phyloP scores from a whole-genome alignment of 1,284 basidiomycete species.

The Heterobasidion annosum region DNA sequence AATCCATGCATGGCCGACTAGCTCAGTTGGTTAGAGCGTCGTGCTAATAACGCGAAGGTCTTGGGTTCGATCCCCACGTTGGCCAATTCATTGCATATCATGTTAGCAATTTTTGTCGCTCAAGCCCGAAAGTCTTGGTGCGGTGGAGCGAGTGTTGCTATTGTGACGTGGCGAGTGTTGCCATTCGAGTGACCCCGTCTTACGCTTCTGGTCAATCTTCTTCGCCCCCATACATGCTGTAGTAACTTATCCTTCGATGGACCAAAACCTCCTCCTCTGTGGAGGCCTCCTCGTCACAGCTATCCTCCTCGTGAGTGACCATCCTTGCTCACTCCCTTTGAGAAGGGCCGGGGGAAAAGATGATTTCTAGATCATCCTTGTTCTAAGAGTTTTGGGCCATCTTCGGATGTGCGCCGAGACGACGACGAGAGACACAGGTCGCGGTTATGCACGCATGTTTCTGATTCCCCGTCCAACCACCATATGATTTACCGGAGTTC shows the following conservation, averaged over 20 bases:
- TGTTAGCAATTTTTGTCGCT: neutral
- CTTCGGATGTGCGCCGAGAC: conserved; percentile 41
- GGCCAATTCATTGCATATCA: conserved; percentile 11
- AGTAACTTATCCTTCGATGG: neutral
- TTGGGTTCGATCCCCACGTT: conserved; percentile 22
- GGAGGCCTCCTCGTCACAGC: neutral
- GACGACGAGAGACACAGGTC: conserved; percentile 54
- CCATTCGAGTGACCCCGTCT: neutral
- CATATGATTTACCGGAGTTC: neutral
- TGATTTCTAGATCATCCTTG: conserved; percentile 77
- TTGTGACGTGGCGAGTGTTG: neutral
- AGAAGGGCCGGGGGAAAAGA: conserved; percentile 27
- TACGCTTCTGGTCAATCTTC: neutral
- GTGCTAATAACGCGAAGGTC: conserved; percentile 20
- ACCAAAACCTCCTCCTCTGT: neutral
- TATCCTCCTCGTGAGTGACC: neutral
- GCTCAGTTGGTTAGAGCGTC: conserved; percentile 21
- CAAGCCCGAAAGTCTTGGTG: too few relatives aligned
- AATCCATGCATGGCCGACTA: conserved; percentile 10
- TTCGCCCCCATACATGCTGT: neutral
- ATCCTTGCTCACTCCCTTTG: neutral
- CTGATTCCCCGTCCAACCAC: conserved; percentile 18
- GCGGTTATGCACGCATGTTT: conserved; percentile 23
- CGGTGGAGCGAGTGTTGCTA: too few relatives aligned
- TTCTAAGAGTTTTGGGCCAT: conserved; percentile 72